These are phyloP conservation scores for Pseudoturritis turrita DNA, from an alignment of 345 rosid genomes.

Conservation along the genomic window DNA sequence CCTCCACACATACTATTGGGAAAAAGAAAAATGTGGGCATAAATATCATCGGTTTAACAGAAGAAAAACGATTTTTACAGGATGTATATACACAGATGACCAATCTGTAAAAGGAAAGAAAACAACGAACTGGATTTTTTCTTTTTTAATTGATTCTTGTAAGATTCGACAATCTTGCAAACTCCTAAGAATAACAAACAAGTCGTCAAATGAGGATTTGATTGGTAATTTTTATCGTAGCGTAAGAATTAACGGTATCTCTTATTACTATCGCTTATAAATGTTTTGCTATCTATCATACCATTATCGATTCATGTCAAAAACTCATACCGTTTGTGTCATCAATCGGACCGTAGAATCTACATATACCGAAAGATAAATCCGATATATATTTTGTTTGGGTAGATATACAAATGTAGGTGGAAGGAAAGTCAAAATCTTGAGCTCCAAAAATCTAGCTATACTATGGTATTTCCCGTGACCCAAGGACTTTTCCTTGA, in stretches of 20 bases:
- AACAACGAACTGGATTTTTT: no score
- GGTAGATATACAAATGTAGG: background rate
- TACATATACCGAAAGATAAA: background rate
- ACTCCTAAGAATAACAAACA: background rate
- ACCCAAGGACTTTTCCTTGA: constrained; percentile 26
- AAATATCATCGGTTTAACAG: background rate
- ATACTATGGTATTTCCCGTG: constrained; percentile 26
- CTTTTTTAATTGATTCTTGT: no score
- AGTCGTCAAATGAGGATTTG: background rate
- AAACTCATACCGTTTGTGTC: no score
- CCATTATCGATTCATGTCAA: no score
- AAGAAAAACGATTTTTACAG: background rate
- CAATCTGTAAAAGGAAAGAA: background rate
- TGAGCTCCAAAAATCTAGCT: constrained; percentile 30
- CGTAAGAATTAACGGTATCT: no score
- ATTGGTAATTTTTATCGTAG: no score
- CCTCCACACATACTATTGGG: background rate
- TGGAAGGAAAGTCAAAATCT: constrained; percentile 24
- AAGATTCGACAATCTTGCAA: background rate
- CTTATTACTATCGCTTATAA: no score
- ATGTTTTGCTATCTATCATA: no score
- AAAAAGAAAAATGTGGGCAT: background rate
- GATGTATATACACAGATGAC: background rate
- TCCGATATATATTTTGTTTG: background rate
- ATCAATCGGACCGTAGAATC: no score